These are phyloP conservation scores for Phytophthora hibernalis DNA, from an alignment of 352 stramenopile species.

Conservation along the genomic window DNA sequence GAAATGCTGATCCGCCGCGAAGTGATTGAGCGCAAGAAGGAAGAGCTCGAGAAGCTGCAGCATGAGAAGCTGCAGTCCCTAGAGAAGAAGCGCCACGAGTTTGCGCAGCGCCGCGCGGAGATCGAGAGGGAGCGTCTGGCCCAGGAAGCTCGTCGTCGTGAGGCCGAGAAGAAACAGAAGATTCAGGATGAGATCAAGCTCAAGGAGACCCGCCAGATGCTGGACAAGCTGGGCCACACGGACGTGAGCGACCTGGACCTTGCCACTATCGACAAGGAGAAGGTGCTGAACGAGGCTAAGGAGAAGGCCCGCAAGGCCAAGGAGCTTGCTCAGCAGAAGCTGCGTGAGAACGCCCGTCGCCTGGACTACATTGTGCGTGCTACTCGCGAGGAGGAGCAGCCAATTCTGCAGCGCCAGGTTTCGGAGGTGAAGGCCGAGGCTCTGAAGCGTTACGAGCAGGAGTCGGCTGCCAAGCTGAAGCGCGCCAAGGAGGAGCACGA, in stretches of 20 bases:
- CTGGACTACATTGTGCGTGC: slow-evolving; percentile 97
- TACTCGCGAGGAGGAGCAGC: slow-evolving; percentile 95
- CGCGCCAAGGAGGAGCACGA: slow-evolving; percentile 89
- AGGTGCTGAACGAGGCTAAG: slow-evolving; percentile 92
- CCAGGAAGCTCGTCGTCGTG: slow-evolving; percentile 82
- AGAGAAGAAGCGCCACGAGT: slow-evolving; percentile 83
- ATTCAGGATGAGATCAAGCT: slow-evolving; percentile 96
- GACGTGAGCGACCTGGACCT: slow-evolving; percentile 75
- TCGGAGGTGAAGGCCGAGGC: slow-evolving; percentile 82
- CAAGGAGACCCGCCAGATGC: slow-evolving; percentile 88
- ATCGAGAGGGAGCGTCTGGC: slow-evolving; percentile 82
- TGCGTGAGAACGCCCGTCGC: slow-evolving; percentile 92
- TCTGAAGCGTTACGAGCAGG: slow-evolving; percentile 72
- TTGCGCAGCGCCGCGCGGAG: slow-evolving; percentile 72
- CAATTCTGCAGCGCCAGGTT: slow-evolving; percentile 88
- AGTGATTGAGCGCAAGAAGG: slow-evolving; percentile 97
- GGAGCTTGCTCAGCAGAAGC: slow-evolving; percentile 94
- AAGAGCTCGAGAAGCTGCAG: slow-evolving; percentile 94
- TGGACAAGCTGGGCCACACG: slow-evolving; percentile 81
- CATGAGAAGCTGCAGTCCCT: slow-evolving; percentile 92
- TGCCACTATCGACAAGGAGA: slow-evolving; percentile 81
- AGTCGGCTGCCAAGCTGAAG: slow-evolving; percentile 85
- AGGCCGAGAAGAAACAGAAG: slow-evolving; percentile 95
- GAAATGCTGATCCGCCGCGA: slow-evolving; percentile 91
- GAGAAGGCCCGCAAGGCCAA: slow-evolving; percentile 96